Percentiles rank a stretch among this genome's conserved stretches.
These are phyloP conservation scores for Acidiella bohemica DNA, from an alignment of 495 filamentous ascomycete species.

Conservation along the genomic window DNA sequence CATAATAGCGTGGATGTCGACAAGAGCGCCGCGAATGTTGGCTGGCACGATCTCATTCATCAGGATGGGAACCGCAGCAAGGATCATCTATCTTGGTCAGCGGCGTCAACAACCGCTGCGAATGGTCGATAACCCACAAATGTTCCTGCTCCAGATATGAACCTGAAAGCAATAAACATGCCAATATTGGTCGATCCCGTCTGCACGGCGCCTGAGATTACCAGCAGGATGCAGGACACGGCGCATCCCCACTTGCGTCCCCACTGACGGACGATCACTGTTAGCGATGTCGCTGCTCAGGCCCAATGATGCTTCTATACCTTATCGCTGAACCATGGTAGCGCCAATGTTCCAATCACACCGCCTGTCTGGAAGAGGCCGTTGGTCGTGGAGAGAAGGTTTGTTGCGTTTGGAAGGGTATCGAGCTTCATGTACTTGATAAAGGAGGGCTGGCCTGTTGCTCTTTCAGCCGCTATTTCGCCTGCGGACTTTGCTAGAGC, in stretches of 20 bases:
- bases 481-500: not conserved
- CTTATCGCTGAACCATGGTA: slow-evolving; percentile 1
- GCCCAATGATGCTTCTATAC: too few species aligned
- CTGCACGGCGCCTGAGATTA: slow-evolving; percentile 22
- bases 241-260: slow-evolving; percentile 5
- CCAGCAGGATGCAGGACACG: slow-evolving; percentile 3
- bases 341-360: slow-evolving; percentile 12
- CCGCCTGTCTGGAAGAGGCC: slow-evolving; percentile 24
- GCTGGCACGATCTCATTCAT: slow-evolving; percentile 17
- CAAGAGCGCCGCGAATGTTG: slow-evolving; percentile 15
- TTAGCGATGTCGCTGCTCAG: too few species aligned
- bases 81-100: slow-evolving; percentile 16
- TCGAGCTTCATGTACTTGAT: slow-evolving; percentile 22
- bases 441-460: slow-evolving; percentile 24
- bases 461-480: slow-evolving; percentile 18
- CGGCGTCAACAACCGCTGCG: too few species aligned
- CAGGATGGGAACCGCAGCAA: slow-evolving; percentile 18
- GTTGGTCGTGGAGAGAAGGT: slow-evolving; percentile 22
- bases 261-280: too few species aligned
- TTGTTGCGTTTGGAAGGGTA: slow-evolving; percentile 17
- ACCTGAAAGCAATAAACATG: slow-evolving; percentile 35
- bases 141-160: slow-evolving; percentile 32
- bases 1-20: slow-evolving; percentile 16
- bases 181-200: slow-evolving; percentile 26
- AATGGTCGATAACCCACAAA: too few species aligned